A percentile compares a stretch with the other conserved stretches of the same genome.
Conservation (phyloP, 2,329 filamentous ascomycete genomes). For the Colletotrichum horii region DNA sequence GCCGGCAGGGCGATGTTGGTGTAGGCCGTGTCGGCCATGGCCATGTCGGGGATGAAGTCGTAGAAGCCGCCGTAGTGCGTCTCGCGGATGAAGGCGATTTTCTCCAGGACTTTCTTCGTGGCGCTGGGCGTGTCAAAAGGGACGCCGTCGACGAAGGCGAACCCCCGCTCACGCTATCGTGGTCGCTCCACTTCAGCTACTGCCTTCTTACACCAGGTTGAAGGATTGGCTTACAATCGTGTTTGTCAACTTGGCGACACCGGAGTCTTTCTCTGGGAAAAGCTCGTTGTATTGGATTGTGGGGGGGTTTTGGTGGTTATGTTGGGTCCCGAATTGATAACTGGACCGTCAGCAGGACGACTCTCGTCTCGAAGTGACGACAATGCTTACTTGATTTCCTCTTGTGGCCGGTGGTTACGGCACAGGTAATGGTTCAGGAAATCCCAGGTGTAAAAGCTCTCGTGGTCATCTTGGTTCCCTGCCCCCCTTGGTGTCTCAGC, state of each 20-base stretch:
- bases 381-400: constrained; percentile 36
- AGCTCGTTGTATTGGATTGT: constrained; percentile 65
- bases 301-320: constrained; percentile 54
- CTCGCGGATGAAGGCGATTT: constrained; percentile 84
- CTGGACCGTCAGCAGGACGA: constrained; percentile 15
- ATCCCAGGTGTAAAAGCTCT: constrained; percentile 68
- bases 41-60: constrained; percentile 89
- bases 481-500: neutral
- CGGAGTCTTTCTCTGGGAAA: constrained; percentile 54
- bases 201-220: neutral
- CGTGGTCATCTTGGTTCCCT: constrained; percentile 74
- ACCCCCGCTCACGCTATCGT: constrained; percentile 69
- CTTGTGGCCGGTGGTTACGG: constrained; percentile 33
- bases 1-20: constrained; percentile 82
- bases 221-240: constrained; percentile 58
- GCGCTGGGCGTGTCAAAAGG: constrained; percentile 69
- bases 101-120: constrained; percentile 77
- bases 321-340: constrained; percentile 32
- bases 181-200: neutral
- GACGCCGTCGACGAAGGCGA: constrained; percentile 76
- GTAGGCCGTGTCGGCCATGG: constrained; percentile 89
- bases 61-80: constrained; percentile 86
- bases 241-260: constrained; percentile 66
- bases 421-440: constrained; percentile 60
- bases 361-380: neutral